Percentiles rank a stretch among this genome's conserved stretches.
Conservation (phyloP, 2,329 filamentous ascomycete species). For the Penicillium sp. region DNA sequence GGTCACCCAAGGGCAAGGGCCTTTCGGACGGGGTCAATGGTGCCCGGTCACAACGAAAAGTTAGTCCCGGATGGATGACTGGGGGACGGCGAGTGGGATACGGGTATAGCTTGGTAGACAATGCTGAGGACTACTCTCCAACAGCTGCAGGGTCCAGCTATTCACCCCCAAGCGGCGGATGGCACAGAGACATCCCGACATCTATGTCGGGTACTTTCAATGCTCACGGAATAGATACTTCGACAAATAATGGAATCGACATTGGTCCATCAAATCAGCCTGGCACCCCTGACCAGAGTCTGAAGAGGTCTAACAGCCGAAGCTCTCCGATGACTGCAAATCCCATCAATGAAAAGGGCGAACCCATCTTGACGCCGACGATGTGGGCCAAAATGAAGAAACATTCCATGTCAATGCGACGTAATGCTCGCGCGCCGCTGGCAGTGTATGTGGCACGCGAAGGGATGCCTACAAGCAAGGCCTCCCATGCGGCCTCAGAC, state of each 20-base stretch:
- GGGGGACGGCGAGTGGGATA: constrained; percentile 42
- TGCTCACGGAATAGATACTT: background rate
- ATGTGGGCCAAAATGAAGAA: constrained; percentile 6
- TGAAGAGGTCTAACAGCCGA: background rate
- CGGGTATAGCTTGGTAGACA: constrained; percentile 38
- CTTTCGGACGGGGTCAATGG: constrained; percentile 1
- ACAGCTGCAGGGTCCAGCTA: background rate
- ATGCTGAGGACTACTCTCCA: constrained; percentile 19
- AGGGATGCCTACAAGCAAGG: background rate
- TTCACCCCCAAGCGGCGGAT: background rate
- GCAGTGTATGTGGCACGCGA: background rate
- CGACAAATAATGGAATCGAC: background rate
- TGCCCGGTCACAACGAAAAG: constrained; percentile 28
- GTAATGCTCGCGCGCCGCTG: background rate
- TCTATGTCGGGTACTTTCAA: background rate
- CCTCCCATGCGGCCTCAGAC: background rate
- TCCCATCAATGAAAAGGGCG: background rate
- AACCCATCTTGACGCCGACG: background rate
- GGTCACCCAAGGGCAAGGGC: background rate
- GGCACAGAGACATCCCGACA: background rate
- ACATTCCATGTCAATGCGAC: constrained; percentile 2
- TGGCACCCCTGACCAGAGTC: background rate
- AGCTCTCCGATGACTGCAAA: background rate
- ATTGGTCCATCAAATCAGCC: background rate
- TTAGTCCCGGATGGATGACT: constrained; percentile 46